These are phyloP conservation scores for Cryphonectria carpinicola DNA, from an alignment of 2,329 filamentous ascomycete species.

Conservation along the genomic window DNA sequence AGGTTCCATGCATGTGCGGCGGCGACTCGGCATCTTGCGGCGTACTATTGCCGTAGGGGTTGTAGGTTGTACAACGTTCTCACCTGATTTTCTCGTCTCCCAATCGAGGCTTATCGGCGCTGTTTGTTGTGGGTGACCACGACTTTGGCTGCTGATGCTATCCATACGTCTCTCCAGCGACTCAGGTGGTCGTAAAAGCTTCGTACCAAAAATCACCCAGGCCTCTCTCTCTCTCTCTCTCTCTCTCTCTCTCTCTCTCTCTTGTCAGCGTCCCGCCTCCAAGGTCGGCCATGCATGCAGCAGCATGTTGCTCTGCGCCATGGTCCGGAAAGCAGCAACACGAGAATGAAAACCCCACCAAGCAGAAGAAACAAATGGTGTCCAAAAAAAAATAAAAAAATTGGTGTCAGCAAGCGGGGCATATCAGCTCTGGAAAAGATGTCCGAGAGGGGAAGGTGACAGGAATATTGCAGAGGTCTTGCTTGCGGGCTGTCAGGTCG, in stretches of 20 bases:
- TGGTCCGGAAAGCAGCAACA: constrained; percentile 1
- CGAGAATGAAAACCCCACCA: neutral
- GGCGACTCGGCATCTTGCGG: constrained; percentile 1
- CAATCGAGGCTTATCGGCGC: neutral
- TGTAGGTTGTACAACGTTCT: neutral
- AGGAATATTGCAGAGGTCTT: neutral
- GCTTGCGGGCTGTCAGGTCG: neutral
- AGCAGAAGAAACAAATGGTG: neutral
- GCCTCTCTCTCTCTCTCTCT: neutral
- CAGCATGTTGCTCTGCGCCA: neutral
- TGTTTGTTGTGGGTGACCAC: neutral
- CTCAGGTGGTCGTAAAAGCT: neutral
- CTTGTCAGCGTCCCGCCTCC: neutral
- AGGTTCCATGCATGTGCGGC: neutral
- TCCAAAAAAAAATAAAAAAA: neutral
- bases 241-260: neutral
- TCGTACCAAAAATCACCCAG: neutral
- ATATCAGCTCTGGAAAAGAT: neutral
- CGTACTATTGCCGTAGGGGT: neutral
- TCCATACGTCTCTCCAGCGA: neutral
- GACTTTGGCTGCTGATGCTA: neutral
- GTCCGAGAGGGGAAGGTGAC: constrained; percentile 21
- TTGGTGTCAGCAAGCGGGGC: neutral
- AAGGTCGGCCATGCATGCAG: neutral
- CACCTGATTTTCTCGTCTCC: neutral